A percentile compares a stretch with the other conserved stretches of the same genome.
These are phyloP conservation scores for Nicotiana tomentosiformis DNA, from an alignment of 257 asterid species.

Conservation along the genomic window DNA sequence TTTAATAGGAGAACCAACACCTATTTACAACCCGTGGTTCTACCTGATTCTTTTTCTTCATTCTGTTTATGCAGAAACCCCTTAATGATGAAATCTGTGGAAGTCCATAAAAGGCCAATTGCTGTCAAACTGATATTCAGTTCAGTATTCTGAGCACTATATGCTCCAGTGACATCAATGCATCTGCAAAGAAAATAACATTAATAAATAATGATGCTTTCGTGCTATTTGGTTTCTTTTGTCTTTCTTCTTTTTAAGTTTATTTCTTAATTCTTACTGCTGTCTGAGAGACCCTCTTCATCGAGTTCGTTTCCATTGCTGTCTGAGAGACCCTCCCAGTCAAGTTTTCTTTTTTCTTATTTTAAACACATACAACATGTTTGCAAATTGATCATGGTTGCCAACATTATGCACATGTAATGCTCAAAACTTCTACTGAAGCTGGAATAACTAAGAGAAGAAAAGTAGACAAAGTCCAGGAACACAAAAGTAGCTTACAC, in stretches of 20 bases:
- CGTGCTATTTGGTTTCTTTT: background rate
- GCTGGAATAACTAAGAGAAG: background rate
- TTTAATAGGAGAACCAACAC: background rate
- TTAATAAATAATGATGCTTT: background rate
- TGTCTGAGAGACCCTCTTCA: background rate
- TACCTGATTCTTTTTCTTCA: constrained; percentile 60
- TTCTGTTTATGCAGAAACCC: constrained; percentile 41
- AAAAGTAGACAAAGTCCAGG: background rate
- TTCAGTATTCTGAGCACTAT: constrained; percentile 85
- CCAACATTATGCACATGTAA: background rate
- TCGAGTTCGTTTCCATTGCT: background rate
- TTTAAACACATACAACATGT: background rate
- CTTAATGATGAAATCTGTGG: constrained; percentile 87
- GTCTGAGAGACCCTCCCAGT: too few relatives aligned
- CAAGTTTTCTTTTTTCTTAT: background rate
- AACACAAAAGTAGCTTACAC: constrained; percentile 55
- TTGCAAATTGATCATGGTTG: background rate
- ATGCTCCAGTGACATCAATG: constrained; percentile 93
- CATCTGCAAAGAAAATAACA: constrained; percentile 52
- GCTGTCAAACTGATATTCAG: constrained; percentile 96
- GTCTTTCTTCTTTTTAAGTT: background rate
- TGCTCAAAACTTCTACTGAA: background rate
- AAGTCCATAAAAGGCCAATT: constrained; percentile 88
- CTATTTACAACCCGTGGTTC: background rate
- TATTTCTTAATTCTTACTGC: background rate